Conservation (phyloP, 2,329 filamentous ascomycete genomes). For the Fusarium penzigii region DNA sequence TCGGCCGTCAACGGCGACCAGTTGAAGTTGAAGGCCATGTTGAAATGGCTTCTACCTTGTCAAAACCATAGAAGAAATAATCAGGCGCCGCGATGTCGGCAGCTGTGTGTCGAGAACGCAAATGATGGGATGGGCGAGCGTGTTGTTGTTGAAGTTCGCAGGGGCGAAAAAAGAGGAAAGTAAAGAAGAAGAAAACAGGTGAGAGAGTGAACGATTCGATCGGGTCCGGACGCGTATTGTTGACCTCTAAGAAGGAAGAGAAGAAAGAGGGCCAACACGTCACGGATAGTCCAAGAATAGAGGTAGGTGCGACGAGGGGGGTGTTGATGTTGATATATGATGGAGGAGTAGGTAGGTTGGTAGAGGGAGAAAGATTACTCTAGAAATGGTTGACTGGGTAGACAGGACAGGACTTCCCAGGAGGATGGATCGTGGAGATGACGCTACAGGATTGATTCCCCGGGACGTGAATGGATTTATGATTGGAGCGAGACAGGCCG, state of each 20-base stretch:
- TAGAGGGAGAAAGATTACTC: constrained; percentile 1
- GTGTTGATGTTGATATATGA: constrained; percentile 9
- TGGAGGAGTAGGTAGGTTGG: constrained; percentile 14
- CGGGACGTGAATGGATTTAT: constrained; percentile 17
- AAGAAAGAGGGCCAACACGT: constrained; percentile 1
- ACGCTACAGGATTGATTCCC: constrained; percentile 27
- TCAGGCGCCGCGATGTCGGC: constrained; percentile 25
- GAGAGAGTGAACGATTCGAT: constrained; percentile 12
- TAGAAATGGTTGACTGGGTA: constrained; percentile 5
- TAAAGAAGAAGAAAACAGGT: constrained; percentile 2
- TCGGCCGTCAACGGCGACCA: constrained; percentile 98
- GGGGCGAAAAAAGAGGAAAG: background rate
- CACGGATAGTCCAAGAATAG: constrained; percentile 1
- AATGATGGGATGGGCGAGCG: constrained; percentile 11
- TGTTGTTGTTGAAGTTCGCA: constrained; percentile 19
- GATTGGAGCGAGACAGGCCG: constrained; percentile 23
- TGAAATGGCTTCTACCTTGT: constrained; percentile 47
- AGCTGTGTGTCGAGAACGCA: constrained; percentile 17
- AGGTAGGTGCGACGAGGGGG: constrained; percentile 7
- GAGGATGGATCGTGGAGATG: constrained; percentile 32
- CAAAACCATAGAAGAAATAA: constrained; percentile 35
- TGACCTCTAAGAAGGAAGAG: constrained; percentile 6
- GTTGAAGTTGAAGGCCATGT: constrained; percentile 99
- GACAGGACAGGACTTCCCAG: constrained; percentile 26
- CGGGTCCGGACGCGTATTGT: constrained; percentile 8